phyloP scores from a whole-genome alignment of 2,329 filamentous ascomycete genomes.

The Sphaerostilbella broomeana region DNA sequence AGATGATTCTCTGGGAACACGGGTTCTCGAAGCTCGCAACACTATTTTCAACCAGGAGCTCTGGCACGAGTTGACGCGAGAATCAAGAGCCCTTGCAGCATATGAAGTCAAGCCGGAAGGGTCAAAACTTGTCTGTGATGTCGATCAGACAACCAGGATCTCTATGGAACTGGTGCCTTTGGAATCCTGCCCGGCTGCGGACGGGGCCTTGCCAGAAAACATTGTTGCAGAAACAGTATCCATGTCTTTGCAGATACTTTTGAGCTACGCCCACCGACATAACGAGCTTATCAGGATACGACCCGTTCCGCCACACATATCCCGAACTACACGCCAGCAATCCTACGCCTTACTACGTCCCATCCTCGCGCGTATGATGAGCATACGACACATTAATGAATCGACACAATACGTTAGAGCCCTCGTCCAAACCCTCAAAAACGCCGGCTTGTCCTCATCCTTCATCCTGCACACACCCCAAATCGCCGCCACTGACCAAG shows the following conservation, averaged over 20 bases:
- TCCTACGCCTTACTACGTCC: conserved; percentile 46
- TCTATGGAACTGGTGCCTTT: conserved; percentile 62
- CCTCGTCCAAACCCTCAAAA: conserved; percentile 38
- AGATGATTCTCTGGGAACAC: conserved; percentile 51
- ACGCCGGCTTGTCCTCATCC: conserved; percentile 38
- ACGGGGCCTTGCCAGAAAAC: conserved; percentile 35
- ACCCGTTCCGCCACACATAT: conserved; percentile 36
- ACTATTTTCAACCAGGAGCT: conserved; percentile 79
- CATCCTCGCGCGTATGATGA: conserved; percentile 43
- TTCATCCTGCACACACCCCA: conserved; percentile 37
- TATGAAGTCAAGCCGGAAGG: conserved; percentile 62
- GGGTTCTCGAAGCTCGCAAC: conserved; percentile 69
- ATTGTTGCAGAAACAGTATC: conserved; percentile 58
- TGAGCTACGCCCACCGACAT: conserved; percentile 72
- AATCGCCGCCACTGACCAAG: conserved; percentile 22
- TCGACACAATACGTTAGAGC: conserved; percentile 37
- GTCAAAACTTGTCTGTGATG: conserved; percentile 48
- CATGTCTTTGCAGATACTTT: conserved; percentile 65
- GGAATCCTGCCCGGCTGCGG: conserved; percentile 31
- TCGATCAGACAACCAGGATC: conserved; percentile 47
- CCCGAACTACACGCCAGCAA: conserved; percentile 32
- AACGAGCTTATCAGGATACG: conserved; percentile 64
- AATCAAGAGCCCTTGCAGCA: conserved; percentile 66
- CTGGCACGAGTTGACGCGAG: conserved; percentile 81
- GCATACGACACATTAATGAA: conserved; percentile 34